Conservation (phyloP, 2,329 filamentous ascomycete genomes). For the Diaporthe sp. region DNA sequence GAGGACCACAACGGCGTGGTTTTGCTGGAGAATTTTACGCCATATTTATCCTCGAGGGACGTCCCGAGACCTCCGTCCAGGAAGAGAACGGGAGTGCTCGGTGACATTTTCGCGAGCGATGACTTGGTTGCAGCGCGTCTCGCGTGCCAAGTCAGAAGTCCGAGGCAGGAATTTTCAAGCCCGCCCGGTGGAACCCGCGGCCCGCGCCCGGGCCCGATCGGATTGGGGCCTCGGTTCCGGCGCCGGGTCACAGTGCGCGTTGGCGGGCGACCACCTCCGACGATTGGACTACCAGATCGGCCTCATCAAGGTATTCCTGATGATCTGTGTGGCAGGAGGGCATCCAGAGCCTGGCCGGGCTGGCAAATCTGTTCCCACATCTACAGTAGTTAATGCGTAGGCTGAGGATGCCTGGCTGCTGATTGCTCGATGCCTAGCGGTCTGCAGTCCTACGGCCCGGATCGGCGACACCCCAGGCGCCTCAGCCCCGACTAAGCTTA, state of each 20-base stretch:
- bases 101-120: neutral
- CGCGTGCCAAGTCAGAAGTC: neutral
- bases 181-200: constrained; percentile 7
- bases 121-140: neutral
- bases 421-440: neutral
- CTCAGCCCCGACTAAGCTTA: neutral
- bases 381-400: neutral
- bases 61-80: constrained; percentile 79
- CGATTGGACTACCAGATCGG: neutral
- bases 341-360: too few species aligned
- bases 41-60: constrained; percentile 71
- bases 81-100: constrained; percentile 57
- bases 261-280: neutral
- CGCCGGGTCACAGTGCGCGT: neutral
- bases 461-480: neutral
- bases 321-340: too few species aligned
- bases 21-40: constrained; percentile 63
- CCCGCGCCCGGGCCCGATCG: neutral
- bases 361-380: neutral
- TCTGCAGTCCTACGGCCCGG: constrained; percentile 18
- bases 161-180: constrained; percentile 16
- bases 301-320: neutral
- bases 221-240: neutral
- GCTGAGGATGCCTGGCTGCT: neutral
- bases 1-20: constrained; percentile 77